phyloP scores from a whole-genome alignment of 1,139 yeast genomes.

The Oligophagozyma castellii region DNA sequence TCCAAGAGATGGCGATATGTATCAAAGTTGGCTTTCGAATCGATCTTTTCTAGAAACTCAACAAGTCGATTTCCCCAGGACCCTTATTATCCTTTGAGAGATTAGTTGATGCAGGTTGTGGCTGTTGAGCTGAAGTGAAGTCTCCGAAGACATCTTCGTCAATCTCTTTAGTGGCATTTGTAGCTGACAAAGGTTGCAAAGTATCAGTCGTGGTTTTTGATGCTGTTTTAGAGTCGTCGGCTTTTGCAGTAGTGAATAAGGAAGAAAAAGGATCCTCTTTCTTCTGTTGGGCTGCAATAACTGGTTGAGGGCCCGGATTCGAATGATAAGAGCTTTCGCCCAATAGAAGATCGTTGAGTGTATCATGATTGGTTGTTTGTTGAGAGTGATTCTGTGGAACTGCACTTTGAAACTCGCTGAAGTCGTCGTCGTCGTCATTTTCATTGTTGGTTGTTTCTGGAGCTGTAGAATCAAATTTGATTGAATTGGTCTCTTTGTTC shows the following conservation, averaged over 20 bases:
- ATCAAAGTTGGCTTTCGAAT: too few species aligned
- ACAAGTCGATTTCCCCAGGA: slow-evolving; percentile 2
- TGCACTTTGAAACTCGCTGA: slow-evolving; percentile 89
- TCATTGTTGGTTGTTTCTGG: slow-evolving; percentile 16
- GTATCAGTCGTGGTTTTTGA: neutral
- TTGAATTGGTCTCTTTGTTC: slow-evolving; percentile 4
- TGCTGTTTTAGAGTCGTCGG: neutral
- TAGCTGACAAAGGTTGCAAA: neutral
- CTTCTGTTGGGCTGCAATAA: slow-evolving; percentile 25
- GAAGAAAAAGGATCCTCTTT: slow-evolving; percentile 72
- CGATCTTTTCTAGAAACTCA: slow-evolving; percentile 1
- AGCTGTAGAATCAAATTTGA: slow-evolving; percentile 5
- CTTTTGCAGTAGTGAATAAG: slow-evolving; percentile 57
- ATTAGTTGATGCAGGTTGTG: neutral
- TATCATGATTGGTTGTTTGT: slow-evolving; percentile 9
- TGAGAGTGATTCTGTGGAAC: slow-evolving; percentile 25
- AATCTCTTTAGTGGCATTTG: neutral
- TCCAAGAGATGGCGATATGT: too few species aligned
- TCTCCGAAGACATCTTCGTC: slow-evolving; percentile 1
- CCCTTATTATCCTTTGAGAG: too few species aligned
- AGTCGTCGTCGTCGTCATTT: slow-evolving; percentile 73
- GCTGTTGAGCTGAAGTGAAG: neutral
- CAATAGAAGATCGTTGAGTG: slow-evolving; percentile 7
- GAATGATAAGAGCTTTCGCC: slow-evolving; percentile 1
- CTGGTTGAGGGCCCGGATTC: slow-evolving; percentile 18